phyloP scores from a whole-genome alignment of 805 yeast species.

The Candida anglica region DNA sequence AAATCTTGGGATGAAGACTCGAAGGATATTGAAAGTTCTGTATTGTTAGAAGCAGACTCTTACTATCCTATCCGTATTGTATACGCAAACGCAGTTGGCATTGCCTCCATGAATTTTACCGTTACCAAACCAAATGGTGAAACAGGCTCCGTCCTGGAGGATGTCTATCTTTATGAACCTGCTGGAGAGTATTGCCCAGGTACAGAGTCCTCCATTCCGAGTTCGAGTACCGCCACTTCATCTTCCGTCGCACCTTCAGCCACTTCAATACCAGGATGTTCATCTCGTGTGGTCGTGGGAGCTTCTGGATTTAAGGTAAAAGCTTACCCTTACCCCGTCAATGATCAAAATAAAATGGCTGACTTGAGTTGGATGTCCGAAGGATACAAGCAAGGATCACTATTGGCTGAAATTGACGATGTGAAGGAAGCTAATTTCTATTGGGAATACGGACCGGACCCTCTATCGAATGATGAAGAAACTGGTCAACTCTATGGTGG shows the following conservation, averaged over 20 bases:
- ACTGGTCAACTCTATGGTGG: neutral
- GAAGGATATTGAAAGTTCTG: conserved; percentile 1
- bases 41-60: conserved; percentile 11
- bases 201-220: too few species aligned
- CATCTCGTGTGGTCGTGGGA: neutral
- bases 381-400: neutral
- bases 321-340: conserved; percentile 1
- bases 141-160: neutral
- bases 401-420: neutral
- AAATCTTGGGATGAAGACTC: neutral
- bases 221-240: too few species aligned
- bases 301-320: conserved; percentile 1
- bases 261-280: too few species aligned
- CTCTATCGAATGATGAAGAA: neutral
- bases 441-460: neutral
- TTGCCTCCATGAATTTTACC: conserved; percentile 11
- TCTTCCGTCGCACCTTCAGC: too few species aligned
- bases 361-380: neutral
- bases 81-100: conserved; percentile 12
- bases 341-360: neutral
- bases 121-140: conserved; percentile 14
- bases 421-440: neutral
- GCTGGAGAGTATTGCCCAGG: too few species aligned
- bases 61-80: conserved; percentile 11
- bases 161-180: too few species aligned